Evolutionary conservation across 2,329 filamentous ascomycete species (phyloP), one percentile per base, ranked within the genome.

Genomic region (Cladophialophora immunda): DNA sequence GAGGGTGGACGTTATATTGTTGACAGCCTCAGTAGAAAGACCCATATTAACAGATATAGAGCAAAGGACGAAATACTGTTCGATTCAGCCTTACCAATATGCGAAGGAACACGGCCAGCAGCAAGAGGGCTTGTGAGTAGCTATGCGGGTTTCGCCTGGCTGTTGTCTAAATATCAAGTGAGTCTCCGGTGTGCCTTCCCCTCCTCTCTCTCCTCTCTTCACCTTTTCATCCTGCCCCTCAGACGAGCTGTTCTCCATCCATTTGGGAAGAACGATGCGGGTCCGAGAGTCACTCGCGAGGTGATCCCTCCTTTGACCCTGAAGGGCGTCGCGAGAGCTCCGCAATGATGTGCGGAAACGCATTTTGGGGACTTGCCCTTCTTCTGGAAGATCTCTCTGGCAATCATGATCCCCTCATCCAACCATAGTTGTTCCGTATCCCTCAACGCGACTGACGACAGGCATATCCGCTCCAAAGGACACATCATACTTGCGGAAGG

Each of bases 11-110:
- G 55, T 34, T n/a, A 69, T 52, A 17, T 47, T 67, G 30, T 62
- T 54, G 57, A 62, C 58, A 19, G 67, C 50, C n/a, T 64, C 57
- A 32, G 55, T 54, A 30, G 67, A 61, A 57, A 69, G 61, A n/a
- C 19, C 66, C 66, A 68, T 68, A 29, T 25, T 32, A 47, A 58
- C 25, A 9, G 22, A 25, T 50, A 50, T 25, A 9, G 22, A 50
- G n/a, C 9, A 52, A 57, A 36, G 8, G 22, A 9, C 9, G 41
- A 41, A 25, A 41, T 38, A 27, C 25, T 34, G 19, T 29, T 30
- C 3, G 19, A 11, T 25, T 25, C 45, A 25, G 45, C 45, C 45
- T 50, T 25, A 50, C 45, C 45, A 50, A 50, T 50, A 13, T 25
- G 45, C 45, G 13, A 50, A 50, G 45, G 45, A 19, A 11, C 45